Conservation (phyloP, 108 stramenopile species). For the Nitzschia inconspicua region DNA sequence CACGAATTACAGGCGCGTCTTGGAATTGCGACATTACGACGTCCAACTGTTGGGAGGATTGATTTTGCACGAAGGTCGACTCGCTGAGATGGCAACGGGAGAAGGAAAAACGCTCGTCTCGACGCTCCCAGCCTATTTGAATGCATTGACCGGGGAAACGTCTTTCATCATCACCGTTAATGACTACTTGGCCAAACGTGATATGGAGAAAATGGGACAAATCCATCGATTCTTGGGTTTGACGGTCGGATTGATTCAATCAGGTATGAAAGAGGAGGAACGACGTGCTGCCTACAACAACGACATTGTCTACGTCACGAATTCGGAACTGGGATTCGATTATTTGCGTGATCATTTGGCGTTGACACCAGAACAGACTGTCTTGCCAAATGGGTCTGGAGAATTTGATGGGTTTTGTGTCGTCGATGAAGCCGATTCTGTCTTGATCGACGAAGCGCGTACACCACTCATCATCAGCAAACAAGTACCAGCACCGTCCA, state of each 20-base stretch:
- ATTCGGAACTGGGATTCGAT: slow-evolving; percentile 95
- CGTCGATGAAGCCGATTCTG: slow-evolving; percentile 96
- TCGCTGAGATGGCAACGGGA: slow-evolving; percentile 97
- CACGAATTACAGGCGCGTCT: slow-evolving; percentile 53
- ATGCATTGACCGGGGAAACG: slow-evolving; percentile 72
- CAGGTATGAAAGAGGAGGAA: slow-evolving; percentile 78
- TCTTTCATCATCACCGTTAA: slow-evolving; percentile 92
- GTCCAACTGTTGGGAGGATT: slow-evolving; percentile 92
- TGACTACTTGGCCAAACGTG: slow-evolving; percentile 93
- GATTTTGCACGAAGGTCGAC: slow-evolving; percentile 84
- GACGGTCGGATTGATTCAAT: slow-evolving; percentile 91
- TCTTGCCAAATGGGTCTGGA: slow-evolving; percentile 62
- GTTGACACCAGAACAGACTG: slow-evolving; percentile 72
- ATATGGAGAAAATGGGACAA: slow-evolving; percentile 95
- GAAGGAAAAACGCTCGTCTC: slow-evolving; percentile 96
- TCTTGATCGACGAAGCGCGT: slow-evolving; percentile 95
- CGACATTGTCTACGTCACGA: slow-evolving; percentile 95
- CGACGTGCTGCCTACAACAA: slow-evolving; percentile 81
- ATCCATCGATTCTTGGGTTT: slow-evolving; percentile 90
- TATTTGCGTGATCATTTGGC: slow-evolving; percentile 90
- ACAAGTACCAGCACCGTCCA: slow-evolving; percentile 80
- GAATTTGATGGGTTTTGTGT: slow-evolving; percentile 88
- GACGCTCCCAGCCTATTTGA: slow-evolving; percentile 83
- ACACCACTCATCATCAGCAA: slow-evolving; percentile 95
- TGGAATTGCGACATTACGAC: slow-evolving; percentile 93